A percentile compares a stretch with the other conserved stretches of the same genome.
Conservation (phyloP, 805 yeast species). For the Candida easanensis region DNA sequence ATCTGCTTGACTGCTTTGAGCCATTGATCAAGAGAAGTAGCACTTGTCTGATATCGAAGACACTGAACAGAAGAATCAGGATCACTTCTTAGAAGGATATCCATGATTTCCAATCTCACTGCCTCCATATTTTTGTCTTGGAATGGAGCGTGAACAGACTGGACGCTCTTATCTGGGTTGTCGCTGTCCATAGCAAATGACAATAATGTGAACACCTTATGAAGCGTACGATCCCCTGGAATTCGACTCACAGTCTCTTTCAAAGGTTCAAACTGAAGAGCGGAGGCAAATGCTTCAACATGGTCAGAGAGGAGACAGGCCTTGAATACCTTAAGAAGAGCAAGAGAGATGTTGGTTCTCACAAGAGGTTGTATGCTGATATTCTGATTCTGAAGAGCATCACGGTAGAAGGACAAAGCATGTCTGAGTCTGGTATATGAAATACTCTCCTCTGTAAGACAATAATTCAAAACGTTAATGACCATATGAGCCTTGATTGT, state of each 20-base stretch:
- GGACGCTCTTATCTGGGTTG: not conserved
- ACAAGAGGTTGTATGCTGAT: slow-evolving; percentile 10
- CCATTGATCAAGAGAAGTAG: slow-evolving; percentile 8
- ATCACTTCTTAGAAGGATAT: not conserved
- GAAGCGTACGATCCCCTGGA: slow-evolving; percentile 8
- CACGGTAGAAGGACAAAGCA: slow-evolving; percentile 14
- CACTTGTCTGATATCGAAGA: not conserved
- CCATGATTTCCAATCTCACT: slow-evolving; percentile 14
- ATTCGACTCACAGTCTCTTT: not conserved
- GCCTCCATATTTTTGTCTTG: slow-evolving; percentile 18
- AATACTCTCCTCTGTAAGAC: slow-evolving; percentile 16
- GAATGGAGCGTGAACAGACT: slow-evolving; percentile 11
- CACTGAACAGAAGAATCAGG: not conserved
- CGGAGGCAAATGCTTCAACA: slow-evolving; percentile 2
- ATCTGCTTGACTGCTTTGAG: slow-evolving; percentile 1
- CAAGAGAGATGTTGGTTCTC: slow-evolving; percentile 9
- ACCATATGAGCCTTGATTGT: slow-evolving; percentile 23
- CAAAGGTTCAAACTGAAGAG: slow-evolving; percentile 12
- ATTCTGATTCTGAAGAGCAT: slow-evolving; percentile 2
- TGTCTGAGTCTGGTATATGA: slow-evolving; percentile 15
- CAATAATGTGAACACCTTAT: slow-evolving; percentile 14
- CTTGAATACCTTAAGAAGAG: slow-evolving; percentile 9
- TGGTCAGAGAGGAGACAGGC: slow-evolving; percentile 4
- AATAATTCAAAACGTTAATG: slow-evolving; percentile 16
- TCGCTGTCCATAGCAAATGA: slow-evolving; percentile 7